Evolutionary conservation across 176 grass and related monocot species (phyloP).

Genomic region (Leersia perrieri): DNA sequence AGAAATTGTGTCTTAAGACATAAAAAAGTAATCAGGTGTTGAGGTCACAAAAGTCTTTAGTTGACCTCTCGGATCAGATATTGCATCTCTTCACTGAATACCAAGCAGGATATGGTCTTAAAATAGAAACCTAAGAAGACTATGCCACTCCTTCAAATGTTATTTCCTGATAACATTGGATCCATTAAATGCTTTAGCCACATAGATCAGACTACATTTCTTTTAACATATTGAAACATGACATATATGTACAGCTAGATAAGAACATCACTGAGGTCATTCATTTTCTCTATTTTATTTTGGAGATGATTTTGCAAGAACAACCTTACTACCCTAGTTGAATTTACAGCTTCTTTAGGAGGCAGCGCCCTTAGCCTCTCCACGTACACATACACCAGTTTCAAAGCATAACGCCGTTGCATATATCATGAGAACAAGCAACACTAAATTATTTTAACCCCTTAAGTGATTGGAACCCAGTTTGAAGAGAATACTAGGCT

Average conservation of each 20-base stretch:
- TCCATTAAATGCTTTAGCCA: neutral
- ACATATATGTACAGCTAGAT: neutral
- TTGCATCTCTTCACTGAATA: neutral
- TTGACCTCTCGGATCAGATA: conserved; percentile 7
- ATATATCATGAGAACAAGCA: neutral
- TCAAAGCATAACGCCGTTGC: neutral
- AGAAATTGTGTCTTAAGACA: neutral
- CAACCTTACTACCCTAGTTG: neutral
- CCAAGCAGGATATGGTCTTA: neutral
- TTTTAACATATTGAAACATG: neutral
- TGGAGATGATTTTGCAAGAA: neutral
- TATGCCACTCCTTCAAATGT: neutral
- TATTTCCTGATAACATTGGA: neutral
- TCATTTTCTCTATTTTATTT: neutral
- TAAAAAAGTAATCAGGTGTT: neutral
- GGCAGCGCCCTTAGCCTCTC: neutral
- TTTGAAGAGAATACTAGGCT: neutral
- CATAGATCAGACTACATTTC: neutral
- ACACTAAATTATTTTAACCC: neutral
- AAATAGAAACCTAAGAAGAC: neutral
- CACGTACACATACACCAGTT: neutral
- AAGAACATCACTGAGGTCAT: neutral
- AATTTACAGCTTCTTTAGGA: neutral
- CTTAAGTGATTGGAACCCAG: neutral
- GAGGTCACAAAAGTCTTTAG: neutral